Evolutionary conservation across 2,329 filamentous ascomycete genomes (phyloP).

Genomic region (Phyllosticta paracitricarpa): DNA sequence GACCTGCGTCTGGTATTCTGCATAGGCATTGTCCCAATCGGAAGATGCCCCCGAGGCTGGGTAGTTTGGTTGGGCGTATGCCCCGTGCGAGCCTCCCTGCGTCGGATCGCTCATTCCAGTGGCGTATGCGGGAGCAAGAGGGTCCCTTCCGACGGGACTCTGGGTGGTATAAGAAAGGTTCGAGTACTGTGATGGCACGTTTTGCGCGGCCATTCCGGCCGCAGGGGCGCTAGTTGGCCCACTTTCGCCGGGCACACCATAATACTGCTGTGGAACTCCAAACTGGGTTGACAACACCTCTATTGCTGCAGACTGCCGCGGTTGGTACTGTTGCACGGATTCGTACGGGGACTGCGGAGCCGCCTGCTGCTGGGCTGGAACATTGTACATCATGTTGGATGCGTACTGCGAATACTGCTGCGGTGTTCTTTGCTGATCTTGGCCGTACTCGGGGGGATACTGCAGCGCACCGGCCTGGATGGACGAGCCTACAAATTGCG

Average conservation of each 20-base stretch:
- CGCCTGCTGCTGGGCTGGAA: slow-evolving; percentile 51
- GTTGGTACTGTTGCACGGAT: slow-evolving; percentile 61
- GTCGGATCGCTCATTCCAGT: slow-evolving; percentile 43
- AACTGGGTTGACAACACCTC: slow-evolving; percentile 64
- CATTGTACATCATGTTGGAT: slow-evolving; percentile 69
- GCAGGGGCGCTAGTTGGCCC: slow-evolving; percentile 50
- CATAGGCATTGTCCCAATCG: slow-evolving; percentile 58
- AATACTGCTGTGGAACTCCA: slow-evolving; percentile 66
- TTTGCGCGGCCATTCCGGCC: slow-evolving; percentile 48
- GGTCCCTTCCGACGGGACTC: slow-evolving; percentile 44
- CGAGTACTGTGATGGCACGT: slow-evolving; percentile 55
- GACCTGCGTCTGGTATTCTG: slow-evolving; percentile 46
- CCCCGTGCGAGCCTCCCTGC: slow-evolving; percentile 31
- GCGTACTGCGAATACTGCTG: slow-evolving; percentile 45
- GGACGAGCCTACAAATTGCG: slow-evolving; percentile 47
- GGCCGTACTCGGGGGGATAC: slow-evolving; percentile 57
- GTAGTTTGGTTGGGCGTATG: slow-evolving; percentile 24
- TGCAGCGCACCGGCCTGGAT: slow-evolving; percentile 42
- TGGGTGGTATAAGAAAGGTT: slow-evolving; percentile 50
- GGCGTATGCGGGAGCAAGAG: slow-evolving; percentile 42
- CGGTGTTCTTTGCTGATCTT: slow-evolving; percentile 43
- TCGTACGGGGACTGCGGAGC: slow-evolving; percentile 59
- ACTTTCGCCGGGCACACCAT: slow-evolving; percentile 47
- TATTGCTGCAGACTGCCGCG: slow-evolving; percentile 66
- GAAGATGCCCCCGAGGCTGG: slow-evolving; percentile 34